Percentiles rank a stretch among this genome's conserved stretches.
Conservation (phyloP, 345 rosid species). For the Triadica sebifera region DNA sequence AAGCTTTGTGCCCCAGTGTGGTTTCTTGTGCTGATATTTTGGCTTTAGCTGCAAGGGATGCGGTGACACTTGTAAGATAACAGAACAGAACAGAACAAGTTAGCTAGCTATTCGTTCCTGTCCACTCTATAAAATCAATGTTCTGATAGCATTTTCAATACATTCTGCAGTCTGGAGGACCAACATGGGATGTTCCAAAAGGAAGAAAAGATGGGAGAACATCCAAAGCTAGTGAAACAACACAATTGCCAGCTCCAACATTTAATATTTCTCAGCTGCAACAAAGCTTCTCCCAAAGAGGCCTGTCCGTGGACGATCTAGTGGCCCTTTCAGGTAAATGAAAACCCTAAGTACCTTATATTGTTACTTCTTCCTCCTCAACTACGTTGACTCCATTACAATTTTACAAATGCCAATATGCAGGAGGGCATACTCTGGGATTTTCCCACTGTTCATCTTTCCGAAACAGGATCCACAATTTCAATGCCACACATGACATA, state of each 20-base stretch:
- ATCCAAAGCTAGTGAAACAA: conserved; percentile 43
- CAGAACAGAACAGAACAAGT: neutral
- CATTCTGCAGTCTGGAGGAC: conserved; percentile 45
- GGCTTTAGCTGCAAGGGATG: conserved; percentile 52
- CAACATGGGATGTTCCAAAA: conserved; percentile 49
- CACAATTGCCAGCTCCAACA: conserved; percentile 39
- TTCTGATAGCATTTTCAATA: conserved; percentile 4
- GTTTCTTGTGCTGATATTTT: conserved; percentile 51
- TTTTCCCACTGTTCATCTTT: conserved; percentile 53
- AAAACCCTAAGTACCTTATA: neutral
- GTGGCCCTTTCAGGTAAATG: conserved; percentile 47
- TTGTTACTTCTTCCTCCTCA: neutral
- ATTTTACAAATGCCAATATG: conserved; percentile 1
- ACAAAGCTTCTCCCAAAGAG: conserved; percentile 45
- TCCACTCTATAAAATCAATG: neutral
- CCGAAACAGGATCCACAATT: conserved; percentile 40
- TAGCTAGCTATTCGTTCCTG: neutral
- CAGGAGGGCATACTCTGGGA: conserved; percentile 52
- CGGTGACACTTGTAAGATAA: conserved; percentile 39
- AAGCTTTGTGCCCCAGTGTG: conserved; percentile 41
- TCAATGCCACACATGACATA: conserved; percentile 29
- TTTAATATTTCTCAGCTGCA: conserved; percentile 46
- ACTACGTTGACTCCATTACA: neutral
- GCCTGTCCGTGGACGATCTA: conserved; percentile 40
- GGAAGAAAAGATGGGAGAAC: conserved; percentile 52